Conservation (phyloP, 208 protist genomes). For the Trypanosomatidae sp. region DNA sequence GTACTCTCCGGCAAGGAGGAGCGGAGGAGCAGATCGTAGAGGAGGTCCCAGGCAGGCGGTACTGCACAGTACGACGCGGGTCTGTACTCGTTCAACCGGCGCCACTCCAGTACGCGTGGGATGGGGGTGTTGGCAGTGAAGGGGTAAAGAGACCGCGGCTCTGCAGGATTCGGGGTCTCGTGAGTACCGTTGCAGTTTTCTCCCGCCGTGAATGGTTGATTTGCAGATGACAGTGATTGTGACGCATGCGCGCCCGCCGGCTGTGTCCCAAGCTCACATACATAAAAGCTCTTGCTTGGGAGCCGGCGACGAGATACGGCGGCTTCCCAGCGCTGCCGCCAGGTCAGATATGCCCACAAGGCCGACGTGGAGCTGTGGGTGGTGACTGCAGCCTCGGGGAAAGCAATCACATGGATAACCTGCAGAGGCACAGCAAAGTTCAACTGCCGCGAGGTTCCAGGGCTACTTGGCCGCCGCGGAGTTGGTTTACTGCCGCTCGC, state of each 20-base stretch:
- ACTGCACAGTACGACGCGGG: slow-evolving; percentile 22
- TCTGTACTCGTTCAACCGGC: slow-evolving; percentile 3
- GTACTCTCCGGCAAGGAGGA: not conserved
- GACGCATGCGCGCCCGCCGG: no score
- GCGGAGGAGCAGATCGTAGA: slow-evolving; percentile 21
- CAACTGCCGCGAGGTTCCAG: slow-evolving; percentile 2
- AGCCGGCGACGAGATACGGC: slow-evolving; percentile 19
- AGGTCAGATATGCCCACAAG: slow-evolving; percentile 20
- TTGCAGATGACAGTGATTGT: not conserved
- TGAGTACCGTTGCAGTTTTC: not conserved
- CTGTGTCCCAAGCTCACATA: slow-evolving; percentile 7
- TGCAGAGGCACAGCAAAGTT: slow-evolving; percentile 12
- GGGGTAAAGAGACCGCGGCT: not conserved
- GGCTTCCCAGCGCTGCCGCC: slow-evolving; percentile 25
- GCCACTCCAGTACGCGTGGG: slow-evolving; percentile 7
- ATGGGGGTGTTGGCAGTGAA: slow-evolving; percentile 2
- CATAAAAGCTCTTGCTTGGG: slow-evolving; percentile 5
- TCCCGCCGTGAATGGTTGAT: not conserved
- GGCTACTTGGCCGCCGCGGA: not conserved
- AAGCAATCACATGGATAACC: slow-evolving; percentile 15
- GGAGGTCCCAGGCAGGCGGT: slow-evolving; percentile 19
- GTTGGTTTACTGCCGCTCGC: not conserved
- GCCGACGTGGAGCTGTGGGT: not conserved
- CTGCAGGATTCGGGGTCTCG: not conserved
- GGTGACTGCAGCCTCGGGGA: not conserved